Conservation (phyloP, 257 asterid genomes). For the Agastache rugosa region DNA sequence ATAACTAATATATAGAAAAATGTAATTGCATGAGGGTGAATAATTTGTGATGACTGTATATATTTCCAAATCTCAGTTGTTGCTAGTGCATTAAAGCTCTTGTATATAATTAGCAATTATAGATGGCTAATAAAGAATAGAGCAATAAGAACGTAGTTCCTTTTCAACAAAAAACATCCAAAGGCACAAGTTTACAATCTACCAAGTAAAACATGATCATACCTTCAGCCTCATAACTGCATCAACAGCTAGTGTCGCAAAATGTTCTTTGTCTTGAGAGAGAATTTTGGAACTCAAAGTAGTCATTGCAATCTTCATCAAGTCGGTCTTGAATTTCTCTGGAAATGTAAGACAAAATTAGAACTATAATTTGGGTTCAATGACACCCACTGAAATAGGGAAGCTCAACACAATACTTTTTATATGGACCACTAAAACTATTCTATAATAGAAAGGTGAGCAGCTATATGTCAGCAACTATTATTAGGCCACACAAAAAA, state of each 20-base stretch:
- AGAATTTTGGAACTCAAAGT: conserved; percentile 93
- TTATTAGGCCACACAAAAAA: background rate
- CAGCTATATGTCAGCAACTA: background rate
- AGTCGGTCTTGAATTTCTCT: conserved; percentile 75
- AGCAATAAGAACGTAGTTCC: background rate
- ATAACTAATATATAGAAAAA: background rate
- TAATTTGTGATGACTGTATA: background rate
- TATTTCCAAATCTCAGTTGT: background rate
- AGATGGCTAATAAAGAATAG: background rate
- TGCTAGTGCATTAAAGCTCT: background rate
- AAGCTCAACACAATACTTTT: background rate
- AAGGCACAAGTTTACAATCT: background rate
- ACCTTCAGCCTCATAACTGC: conserved; percentile 97
- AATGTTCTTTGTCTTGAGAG: conserved; percentile 93
- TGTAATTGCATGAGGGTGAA: background rate
- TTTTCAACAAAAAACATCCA: background rate
- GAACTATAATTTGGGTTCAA: conserved; percentile 5
- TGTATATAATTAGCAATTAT: background rate
- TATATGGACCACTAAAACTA: background rate
- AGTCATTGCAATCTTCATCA: conserved; percentile 92
- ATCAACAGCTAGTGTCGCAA: conserved; percentile 83
- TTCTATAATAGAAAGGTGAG: background rate
- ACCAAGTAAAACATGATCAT: conserved; percentile 19
- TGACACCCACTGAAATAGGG: background rate
- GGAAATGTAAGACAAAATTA: conserved; percentile 19